These are phyloP conservation scores for Rubia tinctorum DNA, from an alignment of 305 asterid genomes.

Conservation along the genomic window DNA sequence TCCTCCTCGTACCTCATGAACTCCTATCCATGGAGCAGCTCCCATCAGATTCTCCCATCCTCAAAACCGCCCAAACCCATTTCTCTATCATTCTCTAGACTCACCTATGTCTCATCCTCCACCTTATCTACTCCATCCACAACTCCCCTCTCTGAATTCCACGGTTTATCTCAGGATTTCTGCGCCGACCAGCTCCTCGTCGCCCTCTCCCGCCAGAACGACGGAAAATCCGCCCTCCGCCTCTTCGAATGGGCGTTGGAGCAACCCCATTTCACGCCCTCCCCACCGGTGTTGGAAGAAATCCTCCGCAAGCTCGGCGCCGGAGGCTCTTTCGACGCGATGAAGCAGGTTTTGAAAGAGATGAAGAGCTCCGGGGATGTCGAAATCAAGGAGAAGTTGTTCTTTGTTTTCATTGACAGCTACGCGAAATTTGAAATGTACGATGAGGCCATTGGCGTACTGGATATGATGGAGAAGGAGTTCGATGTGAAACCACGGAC, in stretches of 20 bases:
- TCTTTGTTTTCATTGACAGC: constrained; percentile 57
- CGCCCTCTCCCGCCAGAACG: constrained; percentile 51
- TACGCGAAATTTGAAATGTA: constrained; percentile 60
- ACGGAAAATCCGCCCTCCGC: constrained; percentile 53
- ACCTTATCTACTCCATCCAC: constrained; percentile 38
- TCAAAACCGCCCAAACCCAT: constrained; percentile 18
- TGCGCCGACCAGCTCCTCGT: constrained; percentile 61
- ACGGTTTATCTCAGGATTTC: constrained; percentile 49
- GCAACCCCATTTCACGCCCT: constrained; percentile 68
- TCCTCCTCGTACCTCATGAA: constrained; percentile 47
- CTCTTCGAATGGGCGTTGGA: constrained; percentile 69
- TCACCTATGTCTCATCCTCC: constrained; percentile 30
- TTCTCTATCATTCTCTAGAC: constrained; percentile 14
- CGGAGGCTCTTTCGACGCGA: constrained; percentile 54
- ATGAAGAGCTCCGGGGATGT: constrained; percentile 44
- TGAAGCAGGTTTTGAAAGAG: constrained; percentile 49
- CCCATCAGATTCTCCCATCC: constrained; percentile 25
- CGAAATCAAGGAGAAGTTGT: constrained; percentile 49
- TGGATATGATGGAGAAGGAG: constrained; percentile 63
- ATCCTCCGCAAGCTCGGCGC: constrained; percentile 65
- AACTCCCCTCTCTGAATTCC: constrained; percentile 16
- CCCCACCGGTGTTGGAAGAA: constrained; percentile 57
- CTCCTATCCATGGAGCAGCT: constrained; percentile 42
- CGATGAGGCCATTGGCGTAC: constrained; percentile 65
- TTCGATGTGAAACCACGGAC: constrained; percentile 56